phyloP scores from a whole-genome alignment of 441 rosid genomes.

The Gossypium lobatum region DNA sequence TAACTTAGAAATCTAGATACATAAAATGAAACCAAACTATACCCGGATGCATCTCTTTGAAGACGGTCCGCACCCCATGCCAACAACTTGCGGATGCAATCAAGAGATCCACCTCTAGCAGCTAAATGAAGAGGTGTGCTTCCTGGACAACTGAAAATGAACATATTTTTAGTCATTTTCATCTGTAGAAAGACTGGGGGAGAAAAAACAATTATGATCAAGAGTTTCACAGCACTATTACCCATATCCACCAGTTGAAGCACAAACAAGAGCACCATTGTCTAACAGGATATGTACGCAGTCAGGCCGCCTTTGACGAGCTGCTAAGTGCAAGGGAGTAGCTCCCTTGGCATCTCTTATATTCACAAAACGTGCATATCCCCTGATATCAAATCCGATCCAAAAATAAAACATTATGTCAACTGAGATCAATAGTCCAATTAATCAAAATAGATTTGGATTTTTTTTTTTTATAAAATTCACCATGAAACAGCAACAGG shows the following conservation, averaged over 20 bases:
- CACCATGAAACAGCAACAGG: conserved; percentile 63
- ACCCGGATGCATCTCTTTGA: conserved; percentile 96
- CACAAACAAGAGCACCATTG: conserved; percentile 71
- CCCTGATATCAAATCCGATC: conserved; percentile 41
- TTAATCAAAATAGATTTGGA: neutral
- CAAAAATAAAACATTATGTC: neutral
- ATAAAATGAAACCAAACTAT: conserved; percentile 16
- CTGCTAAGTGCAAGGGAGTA: conserved; percentile 69
- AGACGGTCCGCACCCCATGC: conserved; percentile 99
- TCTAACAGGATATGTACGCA: conserved; percentile 59
- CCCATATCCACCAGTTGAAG: conserved; percentile 72
- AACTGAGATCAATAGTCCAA: neutral
- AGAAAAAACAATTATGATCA: neutral
- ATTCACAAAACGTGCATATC: conserved; percentile 64
- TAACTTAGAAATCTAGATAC: neutral
- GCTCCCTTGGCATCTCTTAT: conserved; percentile 68
- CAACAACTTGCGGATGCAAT: conserved; percentile 77
- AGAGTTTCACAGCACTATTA: conserved; percentile 21
- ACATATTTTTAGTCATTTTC: conserved; percentile 10
- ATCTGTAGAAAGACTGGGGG: neutral
- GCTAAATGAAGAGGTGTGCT: conserved; percentile 98
- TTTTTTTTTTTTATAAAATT: no score
- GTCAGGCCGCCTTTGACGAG: conserved; percentile 56
- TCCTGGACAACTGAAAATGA: conserved; percentile 59
- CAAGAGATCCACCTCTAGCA: conserved; percentile 93